These are phyloP conservation scores for Jackrogersella minutella DNA, from an alignment of 495 filamentous ascomycete genomes.

Conservation along the genomic window DNA sequence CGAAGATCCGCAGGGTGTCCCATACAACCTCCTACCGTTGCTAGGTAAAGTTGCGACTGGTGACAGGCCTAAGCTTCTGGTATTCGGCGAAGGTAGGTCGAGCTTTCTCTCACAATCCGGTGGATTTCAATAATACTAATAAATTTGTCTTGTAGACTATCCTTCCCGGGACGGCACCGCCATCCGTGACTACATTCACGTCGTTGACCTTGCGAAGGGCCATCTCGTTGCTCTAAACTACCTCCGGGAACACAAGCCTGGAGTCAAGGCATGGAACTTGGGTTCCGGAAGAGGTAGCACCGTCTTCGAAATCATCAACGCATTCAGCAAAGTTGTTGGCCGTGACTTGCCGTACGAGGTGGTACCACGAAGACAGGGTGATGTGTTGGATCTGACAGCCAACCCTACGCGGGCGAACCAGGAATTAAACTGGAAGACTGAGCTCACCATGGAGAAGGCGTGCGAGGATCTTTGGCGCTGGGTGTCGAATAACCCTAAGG, in stretches of 20 bases:
- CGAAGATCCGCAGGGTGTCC: constrained; percentile 94
- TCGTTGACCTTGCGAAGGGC: constrained; percentile 76
- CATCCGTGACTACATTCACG: constrained; percentile 75
- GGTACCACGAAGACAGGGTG: constrained; percentile 80
- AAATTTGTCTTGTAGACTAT: constrained; percentile 71
- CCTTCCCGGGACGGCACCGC: constrained; percentile 80
- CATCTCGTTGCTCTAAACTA: constrained; percentile 93
- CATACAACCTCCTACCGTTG: constrained; percentile 93
- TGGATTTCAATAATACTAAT: neutral
- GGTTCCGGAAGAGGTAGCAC: constrained; percentile 96
- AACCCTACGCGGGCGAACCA: constrained; percentile 85
- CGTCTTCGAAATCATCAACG: constrained; percentile 96
- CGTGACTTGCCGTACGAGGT: constrained; percentile 87
- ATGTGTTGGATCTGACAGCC: constrained; percentile 93
- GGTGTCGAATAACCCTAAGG: constrained; percentile 93
- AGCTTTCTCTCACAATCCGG: neutral
- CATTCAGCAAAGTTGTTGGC: constrained; percentile 88
- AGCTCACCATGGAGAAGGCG: constrained; percentile 87
- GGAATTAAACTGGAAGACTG: constrained; percentile 92
- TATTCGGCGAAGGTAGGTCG: constrained; percentile 88
- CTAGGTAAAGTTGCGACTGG: constrained; percentile 95
- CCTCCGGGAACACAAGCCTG: constrained; percentile 86
- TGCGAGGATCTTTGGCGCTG: constrained; percentile 96
- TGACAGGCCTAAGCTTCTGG: constrained; percentile 90
- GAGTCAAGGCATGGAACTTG: constrained; percentile 95